Conservation (phyloP, 2,329 filamentous ascomycete genomes). For the Akanthomyces uredinophilus region DNA sequence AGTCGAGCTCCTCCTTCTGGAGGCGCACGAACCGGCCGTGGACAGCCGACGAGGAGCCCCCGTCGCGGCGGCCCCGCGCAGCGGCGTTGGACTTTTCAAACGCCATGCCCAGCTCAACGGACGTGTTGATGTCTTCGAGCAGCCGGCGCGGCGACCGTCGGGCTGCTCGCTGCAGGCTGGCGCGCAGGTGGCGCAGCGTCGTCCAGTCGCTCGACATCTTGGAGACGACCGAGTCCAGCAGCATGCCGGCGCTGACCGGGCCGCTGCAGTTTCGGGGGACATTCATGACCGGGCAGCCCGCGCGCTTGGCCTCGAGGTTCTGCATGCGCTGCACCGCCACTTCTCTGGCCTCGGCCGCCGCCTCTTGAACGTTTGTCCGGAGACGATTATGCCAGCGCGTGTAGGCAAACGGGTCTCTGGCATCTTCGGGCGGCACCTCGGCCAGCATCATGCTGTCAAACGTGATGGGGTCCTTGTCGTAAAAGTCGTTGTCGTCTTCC, state of each 20-base stretch:
- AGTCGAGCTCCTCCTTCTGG: slow-evolving; percentile 25
- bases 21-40: not conserved
- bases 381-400: slow-evolving; percentile 3
- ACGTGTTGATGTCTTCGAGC: slow-evolving; percentile 20
- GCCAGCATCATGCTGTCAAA: not conserved
- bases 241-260: slow-evolving; percentile 1
- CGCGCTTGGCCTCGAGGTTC: not conserved
- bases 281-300: not conserved
- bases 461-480: not conserved
- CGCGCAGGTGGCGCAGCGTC: slow-evolving; percentile 17
- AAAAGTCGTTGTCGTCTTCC: not conserved
- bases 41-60: not conserved
- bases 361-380: not conserved
- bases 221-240: not conserved
- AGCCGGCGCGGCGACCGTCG: slow-evolving; percentile 25
- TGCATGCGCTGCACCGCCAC: not conserved
- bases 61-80: not conserved
- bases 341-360: not conserved
- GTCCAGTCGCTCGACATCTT: slow-evolving; percentile 17
- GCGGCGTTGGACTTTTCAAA: not conserved
- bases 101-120: slow-evolving; percentile 14
- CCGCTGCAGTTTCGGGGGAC: not conserved
- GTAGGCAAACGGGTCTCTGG: not conserved
- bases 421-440: not conserved
- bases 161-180: slow-evolving; percentile 22